Percentiles rank a stretch among this genome's conserved stretches.
Evolutionary conservation across 1,139 yeast genomes (phyloP).

Genomic region (Groenewaldozyma auringiensis): DNA sequence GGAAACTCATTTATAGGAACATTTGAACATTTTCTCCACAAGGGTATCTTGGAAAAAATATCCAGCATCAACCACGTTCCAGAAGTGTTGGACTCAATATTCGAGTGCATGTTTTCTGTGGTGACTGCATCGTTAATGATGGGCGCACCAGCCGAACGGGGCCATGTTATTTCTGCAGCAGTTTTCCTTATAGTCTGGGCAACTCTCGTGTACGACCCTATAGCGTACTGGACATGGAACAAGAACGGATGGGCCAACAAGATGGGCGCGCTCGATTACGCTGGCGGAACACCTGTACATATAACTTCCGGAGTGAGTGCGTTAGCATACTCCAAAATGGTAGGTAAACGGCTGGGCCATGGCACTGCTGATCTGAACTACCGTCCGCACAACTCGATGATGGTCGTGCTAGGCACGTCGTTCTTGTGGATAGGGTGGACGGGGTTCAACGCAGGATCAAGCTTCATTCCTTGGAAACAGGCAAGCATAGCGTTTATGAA

Average conservation of each 20-base stretch:
- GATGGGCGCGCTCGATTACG: conserved; percentile 51
- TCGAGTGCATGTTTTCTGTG: conserved; percentile 45
- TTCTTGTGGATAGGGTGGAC: conserved; percentile 73
- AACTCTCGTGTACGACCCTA: conserved; percentile 52
- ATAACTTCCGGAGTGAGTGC: conserved; percentile 54
- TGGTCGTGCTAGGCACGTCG: conserved; percentile 49
- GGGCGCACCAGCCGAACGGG: conserved; percentile 55
- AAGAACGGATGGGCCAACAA: conserved; percentile 47
- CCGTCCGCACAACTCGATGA: conserved; percentile 25
- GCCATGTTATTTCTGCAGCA: conserved; percentile 46
- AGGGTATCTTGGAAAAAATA: conserved; percentile 30
- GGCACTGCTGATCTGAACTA: conserved; percentile 23
- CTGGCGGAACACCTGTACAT: conserved; percentile 62
- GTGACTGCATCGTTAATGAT: conserved; percentile 49
- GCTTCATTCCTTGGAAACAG: conserved; percentile 47
- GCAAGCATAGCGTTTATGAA: conserved; percentile 37
- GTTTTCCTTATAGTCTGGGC: conserved; percentile 51
- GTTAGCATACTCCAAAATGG: conserved; percentile 49
- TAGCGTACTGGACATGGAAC: conserved; percentile 63
- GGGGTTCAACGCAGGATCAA: conserved; percentile 80
- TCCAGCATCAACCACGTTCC: conserved; percentile 37
- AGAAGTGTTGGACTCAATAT: conserved; percentile 38
- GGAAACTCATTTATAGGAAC: conserved; percentile 43
- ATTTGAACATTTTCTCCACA: conserved; percentile 37
- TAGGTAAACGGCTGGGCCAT: conserved; percentile 40